phyloP scores from a whole-genome alignment of 257 asterid genomes.

The Ballota nigra region DNA sequence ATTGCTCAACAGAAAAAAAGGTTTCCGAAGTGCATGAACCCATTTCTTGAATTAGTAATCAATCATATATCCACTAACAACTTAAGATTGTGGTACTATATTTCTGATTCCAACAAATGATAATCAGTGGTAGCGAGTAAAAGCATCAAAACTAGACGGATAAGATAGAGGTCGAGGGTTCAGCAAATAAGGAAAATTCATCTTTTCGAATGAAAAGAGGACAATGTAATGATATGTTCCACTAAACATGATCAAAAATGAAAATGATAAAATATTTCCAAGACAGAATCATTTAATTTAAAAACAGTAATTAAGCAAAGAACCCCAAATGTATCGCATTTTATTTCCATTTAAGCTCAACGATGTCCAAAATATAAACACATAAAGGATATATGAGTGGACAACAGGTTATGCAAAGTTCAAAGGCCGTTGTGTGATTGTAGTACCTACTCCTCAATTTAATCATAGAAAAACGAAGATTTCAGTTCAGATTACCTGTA shows the following conservation, averaged over 20 bases:
- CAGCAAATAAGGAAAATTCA: not conserved
- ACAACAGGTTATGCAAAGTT: not conserved
- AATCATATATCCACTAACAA: constrained; percentile 1
- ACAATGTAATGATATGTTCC: not conserved
- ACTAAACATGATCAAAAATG: not conserved
- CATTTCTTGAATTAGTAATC: not conserved
- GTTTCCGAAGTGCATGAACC: not conserved
- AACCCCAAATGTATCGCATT: not conserved
- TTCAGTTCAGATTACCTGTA: constrained; percentile 20
- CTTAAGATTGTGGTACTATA: not conserved
- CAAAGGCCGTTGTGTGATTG: not conserved
- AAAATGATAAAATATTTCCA: not conserved
- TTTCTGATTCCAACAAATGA: not conserved
- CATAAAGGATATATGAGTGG: too few species aligned
- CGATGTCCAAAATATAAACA: too few species aligned
- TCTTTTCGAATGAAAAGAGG: not conserved
- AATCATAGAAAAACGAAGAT: not conserved
- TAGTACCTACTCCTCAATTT: not conserved
- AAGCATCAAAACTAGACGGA: not conserved
- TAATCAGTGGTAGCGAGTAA: not conserved
- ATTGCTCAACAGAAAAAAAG: not conserved
- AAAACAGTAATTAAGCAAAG: not conserved
- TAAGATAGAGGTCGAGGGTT: not conserved
- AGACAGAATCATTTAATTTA: not conserved
- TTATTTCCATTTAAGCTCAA: not conserved